phyloP scores from a whole-genome alignment of 2,329 filamentous ascomycete species.

The Fusarium coffeatum region DNA sequence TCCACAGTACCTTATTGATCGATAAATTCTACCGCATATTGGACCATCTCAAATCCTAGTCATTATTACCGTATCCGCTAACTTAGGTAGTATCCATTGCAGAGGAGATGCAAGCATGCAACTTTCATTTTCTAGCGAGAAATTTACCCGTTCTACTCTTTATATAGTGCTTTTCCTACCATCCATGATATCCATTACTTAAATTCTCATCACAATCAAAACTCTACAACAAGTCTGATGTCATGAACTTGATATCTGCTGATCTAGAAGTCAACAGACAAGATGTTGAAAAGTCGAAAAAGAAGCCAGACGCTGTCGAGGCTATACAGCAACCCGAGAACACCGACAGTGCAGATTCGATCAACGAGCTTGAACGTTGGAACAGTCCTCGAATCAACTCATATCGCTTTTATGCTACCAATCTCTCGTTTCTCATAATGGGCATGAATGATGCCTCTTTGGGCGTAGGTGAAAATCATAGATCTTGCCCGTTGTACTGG shows the following conservation, averaged over 20 bases:
- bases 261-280: constrained; percentile 4
- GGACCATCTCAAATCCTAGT: not conserved
- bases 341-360: constrained; percentile 14
- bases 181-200: not conserved
- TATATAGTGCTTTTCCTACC: not conserved
- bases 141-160: constrained; percentile 12
- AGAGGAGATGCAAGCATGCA: not conserved
- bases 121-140: constrained; percentile 21
- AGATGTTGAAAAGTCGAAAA: constrained; percentile 16
- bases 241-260: not conserved
- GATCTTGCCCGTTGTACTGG: not conserved
- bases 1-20: not conserved
- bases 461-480: constrained; percentile 60
- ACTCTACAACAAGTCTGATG: not conserved
- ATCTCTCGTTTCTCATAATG: constrained; percentile 72
- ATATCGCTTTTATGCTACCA: constrained; percentile 67
- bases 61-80: not conserved
- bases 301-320: constrained; percentile 12
- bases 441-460: constrained; percentile 76
- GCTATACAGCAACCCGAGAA: constrained; percentile 9
- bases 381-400: constrained; percentile 70
- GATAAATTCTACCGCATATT: not conserved
- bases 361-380: constrained; percentile 63
- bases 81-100: no score
- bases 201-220: not conserved